These are phyloP conservation scores for Populus trichocarpa DNA, from an alignment of 441 rosid genomes.

Conservation along the genomic window DNA sequence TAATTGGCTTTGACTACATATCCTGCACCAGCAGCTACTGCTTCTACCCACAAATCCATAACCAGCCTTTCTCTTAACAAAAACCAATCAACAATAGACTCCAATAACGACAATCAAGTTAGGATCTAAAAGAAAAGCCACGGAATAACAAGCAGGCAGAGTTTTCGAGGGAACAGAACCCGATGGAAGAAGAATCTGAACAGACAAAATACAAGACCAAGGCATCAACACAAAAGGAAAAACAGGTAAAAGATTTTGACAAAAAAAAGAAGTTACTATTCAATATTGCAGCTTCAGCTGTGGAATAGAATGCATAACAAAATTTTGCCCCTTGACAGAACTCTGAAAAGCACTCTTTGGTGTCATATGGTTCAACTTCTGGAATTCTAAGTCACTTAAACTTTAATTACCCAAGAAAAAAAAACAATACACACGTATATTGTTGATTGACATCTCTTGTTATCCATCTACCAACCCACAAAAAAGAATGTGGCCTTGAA, in stretches of 20 bases:
- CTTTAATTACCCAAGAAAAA: background rate
- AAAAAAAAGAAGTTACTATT: background rate
- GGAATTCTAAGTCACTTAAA: background rate
- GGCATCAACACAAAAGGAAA: background rate
- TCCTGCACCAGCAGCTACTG: conserved; percentile 41
- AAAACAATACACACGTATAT: background rate
- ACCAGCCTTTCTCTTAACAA: background rate
- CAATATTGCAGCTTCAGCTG: background rate
- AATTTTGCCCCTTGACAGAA: background rate
- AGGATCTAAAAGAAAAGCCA: too few species aligned
- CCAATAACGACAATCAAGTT: too few species aligned
- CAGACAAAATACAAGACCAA: background rate
- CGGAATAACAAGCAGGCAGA: too few species aligned
- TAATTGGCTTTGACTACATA: conserved; percentile 37
- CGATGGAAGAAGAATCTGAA: background rate
- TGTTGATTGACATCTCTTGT: background rate
- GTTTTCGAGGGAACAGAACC: background rate
- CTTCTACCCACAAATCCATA: conserved; percentile 45
- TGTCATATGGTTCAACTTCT: background rate
- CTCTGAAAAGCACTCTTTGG: background rate
- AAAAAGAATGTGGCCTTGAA: background rate
- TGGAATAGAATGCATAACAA: background rate
- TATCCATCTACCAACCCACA: background rate
- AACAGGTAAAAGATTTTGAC: too few species aligned
- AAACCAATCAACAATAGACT: background rate